Conservation (phyloP, 177 flowering plant species). For the Vitis hybrid region DNA sequence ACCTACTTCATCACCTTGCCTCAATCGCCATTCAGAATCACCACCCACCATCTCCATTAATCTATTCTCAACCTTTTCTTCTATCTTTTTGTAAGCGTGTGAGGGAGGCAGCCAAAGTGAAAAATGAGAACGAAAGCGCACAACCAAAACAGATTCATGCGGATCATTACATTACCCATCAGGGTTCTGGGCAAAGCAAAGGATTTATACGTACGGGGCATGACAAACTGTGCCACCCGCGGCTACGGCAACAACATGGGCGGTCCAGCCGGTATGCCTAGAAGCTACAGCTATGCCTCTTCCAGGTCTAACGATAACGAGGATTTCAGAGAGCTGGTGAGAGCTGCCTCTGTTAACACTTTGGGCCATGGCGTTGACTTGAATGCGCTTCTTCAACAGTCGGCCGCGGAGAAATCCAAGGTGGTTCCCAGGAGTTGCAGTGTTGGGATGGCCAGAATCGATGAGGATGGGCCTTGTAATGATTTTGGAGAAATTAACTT, state of each 20-base stretch:
- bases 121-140: neutral
- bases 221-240: conserved; percentile 22
- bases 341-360: conserved; percentile 33
- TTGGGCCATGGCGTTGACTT: conserved; percentile 5
- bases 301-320: conserved; percentile 26
- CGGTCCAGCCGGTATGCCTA: conserved; percentile 18
- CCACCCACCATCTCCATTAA: no score
- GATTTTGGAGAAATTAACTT: conserved; percentile 15
- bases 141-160: conserved; percentile 11
- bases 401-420: neutral
- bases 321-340: conserved; percentile 42
- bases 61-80: no score
- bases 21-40: no score
- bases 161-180: conserved; percentile 32
- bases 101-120: no score
- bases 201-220: conserved; percentile 37
- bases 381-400: conserved; percentile 7
- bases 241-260: conserved; percentile 15
- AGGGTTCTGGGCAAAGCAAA: conserved; percentile 25
- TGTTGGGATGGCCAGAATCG: conserved; percentile 50
- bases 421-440: conserved; percentile 35
- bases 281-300: conserved; percentile 34
- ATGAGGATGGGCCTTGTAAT: conserved; percentile 42
- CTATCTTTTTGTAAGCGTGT: no score
- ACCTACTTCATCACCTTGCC: no score